A percentile compares a stretch with the other conserved stretches of the same genome.
Evolutionary conservation across 2,329 filamentous ascomycete genomes (phyloP).

Genomic region (Tolypocladium ophioglossoides): DNA sequence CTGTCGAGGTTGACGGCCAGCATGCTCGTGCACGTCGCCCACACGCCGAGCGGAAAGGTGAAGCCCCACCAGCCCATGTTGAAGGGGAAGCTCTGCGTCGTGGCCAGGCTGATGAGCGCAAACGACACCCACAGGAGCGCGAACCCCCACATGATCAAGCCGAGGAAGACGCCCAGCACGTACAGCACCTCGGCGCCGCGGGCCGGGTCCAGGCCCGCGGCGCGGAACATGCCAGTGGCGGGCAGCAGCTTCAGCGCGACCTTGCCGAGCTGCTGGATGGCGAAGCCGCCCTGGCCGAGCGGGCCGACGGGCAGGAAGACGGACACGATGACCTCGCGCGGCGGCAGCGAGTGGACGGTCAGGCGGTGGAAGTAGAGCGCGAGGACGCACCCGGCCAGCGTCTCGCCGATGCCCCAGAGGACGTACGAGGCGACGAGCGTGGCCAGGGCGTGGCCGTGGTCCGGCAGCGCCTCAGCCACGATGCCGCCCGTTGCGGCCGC

Average conservation of each 20-base stretch:
- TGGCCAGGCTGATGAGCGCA: slow-evolving; percentile 28
- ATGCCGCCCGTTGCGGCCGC: slow-evolving; percentile 54
- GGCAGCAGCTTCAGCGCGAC: slow-evolving; percentile 32
- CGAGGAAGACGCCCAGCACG: slow-evolving; percentile 39
- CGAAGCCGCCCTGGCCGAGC: slow-evolving; percentile 55
- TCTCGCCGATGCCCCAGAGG: slow-evolving; percentile 54
- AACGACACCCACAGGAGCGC: slow-evolving; percentile 32
- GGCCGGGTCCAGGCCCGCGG: slow-evolving; percentile 20
- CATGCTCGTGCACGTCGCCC: slow-evolving; percentile 28
- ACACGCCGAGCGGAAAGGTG: slow-evolving; percentile 35
- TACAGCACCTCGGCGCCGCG: slow-evolving; percentile 38
- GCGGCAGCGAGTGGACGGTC: slow-evolving; percentile 54
- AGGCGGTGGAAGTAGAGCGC: slow-evolving; percentile 62
- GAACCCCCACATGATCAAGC: slow-evolving; percentile 33
- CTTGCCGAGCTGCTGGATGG: slow-evolving; percentile 39
- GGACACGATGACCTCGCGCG: slow-evolving; percentile 56
- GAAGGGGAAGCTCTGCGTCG: slow-evolving; percentile 30
- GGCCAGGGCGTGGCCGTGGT: slow-evolving; percentile 42
- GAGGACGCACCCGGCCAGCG: slow-evolving; percentile 49
- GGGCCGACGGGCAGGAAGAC: slow-evolving; percentile 59
- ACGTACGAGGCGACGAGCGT: slow-evolving; percentile 57
- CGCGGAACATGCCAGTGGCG: slow-evolving; percentile 31
- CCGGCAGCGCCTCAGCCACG: slow-evolving; percentile 47
- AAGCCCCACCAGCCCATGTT: slow-evolving; percentile 39
- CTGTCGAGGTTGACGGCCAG: slow-evolving; percentile 31